phyloP scores from a whole-genome alignment of 805 yeast genomes.

The Kuraishia capsulata region DNA sequence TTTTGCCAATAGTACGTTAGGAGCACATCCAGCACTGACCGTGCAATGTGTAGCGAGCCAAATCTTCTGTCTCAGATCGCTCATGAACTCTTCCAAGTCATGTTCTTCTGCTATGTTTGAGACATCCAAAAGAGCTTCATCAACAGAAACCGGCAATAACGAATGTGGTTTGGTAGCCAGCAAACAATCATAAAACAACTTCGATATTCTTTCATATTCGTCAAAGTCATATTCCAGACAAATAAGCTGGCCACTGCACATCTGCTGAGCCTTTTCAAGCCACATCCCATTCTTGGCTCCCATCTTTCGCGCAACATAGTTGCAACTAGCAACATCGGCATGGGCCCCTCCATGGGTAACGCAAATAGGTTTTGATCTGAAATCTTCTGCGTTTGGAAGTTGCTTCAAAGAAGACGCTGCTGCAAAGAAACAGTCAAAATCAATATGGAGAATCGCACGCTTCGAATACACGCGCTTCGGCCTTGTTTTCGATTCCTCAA shows the following conservation, averaged over 20 bases:
- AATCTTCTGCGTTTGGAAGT: constrained; percentile 36
- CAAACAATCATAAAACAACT: constrained; percentile 53
- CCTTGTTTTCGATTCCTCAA: constrained; percentile 12
- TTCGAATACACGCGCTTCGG: constrained; percentile 4
- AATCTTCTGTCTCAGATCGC: constrained; percentile 30
- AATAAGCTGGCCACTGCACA: constrained; percentile 56
- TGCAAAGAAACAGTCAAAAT: constrained; percentile 92
- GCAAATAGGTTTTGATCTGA: constrained; percentile 42
- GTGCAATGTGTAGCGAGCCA: constrained; percentile 43
- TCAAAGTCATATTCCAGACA: constrained; percentile 67
- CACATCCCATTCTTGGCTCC: constrained; percentile 92
- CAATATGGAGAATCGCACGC: constrained; percentile 61
- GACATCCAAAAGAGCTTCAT: constrained; percentile 79
- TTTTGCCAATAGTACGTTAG: constrained; percentile 70
- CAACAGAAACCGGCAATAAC: constrained; percentile 80
- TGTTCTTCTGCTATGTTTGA: constrained; percentile 15
- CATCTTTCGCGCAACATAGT: constrained; percentile 70
- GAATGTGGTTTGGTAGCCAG: constrained; percentile 32
- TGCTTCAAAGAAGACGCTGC: constrained; percentile 61
- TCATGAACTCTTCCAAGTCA: constrained; percentile 19
- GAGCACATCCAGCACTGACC: constrained; percentile 74
- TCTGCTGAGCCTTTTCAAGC: constrained; percentile 53
- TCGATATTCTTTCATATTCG: constrained; percentile 59
- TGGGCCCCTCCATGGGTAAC: constrained; percentile 52
- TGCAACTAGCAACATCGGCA: constrained; percentile 88